A percentile compares a stretch with the other conserved stretches of the same genome.
Conservation (phyloP, 2,329 filamentous ascomycete species). For the Dactylellina drechsleri region DNA sequence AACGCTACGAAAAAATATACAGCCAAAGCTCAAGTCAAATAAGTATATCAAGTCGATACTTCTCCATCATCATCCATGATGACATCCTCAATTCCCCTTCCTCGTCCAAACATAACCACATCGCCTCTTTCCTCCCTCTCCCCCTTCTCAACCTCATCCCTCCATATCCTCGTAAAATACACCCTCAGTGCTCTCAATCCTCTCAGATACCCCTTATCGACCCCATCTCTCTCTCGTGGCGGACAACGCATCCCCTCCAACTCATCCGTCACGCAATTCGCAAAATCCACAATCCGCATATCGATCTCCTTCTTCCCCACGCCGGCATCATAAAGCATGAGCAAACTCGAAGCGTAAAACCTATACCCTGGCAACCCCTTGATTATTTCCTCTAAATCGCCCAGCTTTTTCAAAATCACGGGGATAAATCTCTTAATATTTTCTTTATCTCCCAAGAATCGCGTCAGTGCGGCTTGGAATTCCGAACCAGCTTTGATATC, state of each 20-base stretch:
- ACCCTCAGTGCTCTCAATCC: slow-evolving; percentile 80
- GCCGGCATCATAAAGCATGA: slow-evolving; percentile 95
- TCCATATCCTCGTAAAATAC: slow-evolving; percentile 89
- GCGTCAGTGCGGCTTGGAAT: slow-evolving; percentile 86
- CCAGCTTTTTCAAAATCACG: slow-evolving; percentile 82
- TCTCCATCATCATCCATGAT: slow-evolving; percentile 58
- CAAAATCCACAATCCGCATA: slow-evolving; percentile 98
- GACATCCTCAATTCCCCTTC: slow-evolving; percentile 58
- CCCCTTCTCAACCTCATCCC: slow-evolving; percentile 71
- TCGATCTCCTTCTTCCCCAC: slow-evolving; percentile 72
- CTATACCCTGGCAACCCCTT: slow-evolving; percentile 82
- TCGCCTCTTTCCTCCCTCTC: slow-evolving; percentile 64
- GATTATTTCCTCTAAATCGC: slow-evolving; percentile 84
- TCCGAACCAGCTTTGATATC: slow-evolving; percentile 85
- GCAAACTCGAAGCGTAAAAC: slow-evolving; percentile 91
- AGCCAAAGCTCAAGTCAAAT: background rate
- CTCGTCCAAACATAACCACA: slow-evolving; percentile 61
- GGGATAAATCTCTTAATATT: slow-evolving; percentile 87
- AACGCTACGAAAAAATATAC: slow-evolving; percentile 7
- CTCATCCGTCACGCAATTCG: slow-evolving; percentile 92
- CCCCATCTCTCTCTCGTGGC: slow-evolving; percentile 79
- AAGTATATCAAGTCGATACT: slow-evolving; percentile 56
- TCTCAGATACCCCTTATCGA: slow-evolving; percentile 88
- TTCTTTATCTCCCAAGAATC: slow-evolving; percentile 90
- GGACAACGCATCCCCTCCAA: slow-evolving; percentile 76